Base-by-base conservation (phyloP, 805 yeast species). In the Schwanniomyces yamadae region DNA sequence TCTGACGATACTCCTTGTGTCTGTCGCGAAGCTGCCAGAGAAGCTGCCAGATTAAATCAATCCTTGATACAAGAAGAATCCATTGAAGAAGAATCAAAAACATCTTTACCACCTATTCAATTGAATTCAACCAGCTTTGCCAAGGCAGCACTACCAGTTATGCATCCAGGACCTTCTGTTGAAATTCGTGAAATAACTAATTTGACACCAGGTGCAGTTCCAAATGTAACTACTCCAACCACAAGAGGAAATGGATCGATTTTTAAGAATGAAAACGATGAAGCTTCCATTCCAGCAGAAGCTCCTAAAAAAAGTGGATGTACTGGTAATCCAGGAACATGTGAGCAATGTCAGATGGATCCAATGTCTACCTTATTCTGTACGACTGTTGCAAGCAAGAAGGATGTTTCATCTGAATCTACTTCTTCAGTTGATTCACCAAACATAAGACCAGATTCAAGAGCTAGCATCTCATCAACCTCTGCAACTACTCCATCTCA, bases 1-100 rank as follows among this genome's bases (percentile, higher is more conserved):
- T 78, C 95, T 0, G 95, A 86, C 47, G 93, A 81, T 47, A 81
- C 95, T 0, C 90, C 95, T 2, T 91, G 98, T 61, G 84, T 91
- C 2, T 91, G 97, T 57, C 77, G 91, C 18, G 96, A 88, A 48
- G 84, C 78, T 12, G 81, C 79, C 2, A 67, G 69, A 46, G 78
- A 73, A 50, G 75, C 73, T 2, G 75, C 71, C 3, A 46, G 56
- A 19, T 50, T 70, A 38, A 60, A 55, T 37, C 48, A 52, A 13
- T 43, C 63, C 3, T 48, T 66, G 15, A 49, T 49, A 8, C 31
- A 61, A 13, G 71, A 62, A 34, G 62, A 65, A 23, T 19, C 16
- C 28, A 11, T 28, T 2, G 39, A 35, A 10, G 61, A 59, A 11
- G 53, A 50, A 34, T 54, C 45, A 17, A 50, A 58, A 23, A 60